Conservation (phyloP, 805 yeast species). For the Lachancea sp. region DNA sequence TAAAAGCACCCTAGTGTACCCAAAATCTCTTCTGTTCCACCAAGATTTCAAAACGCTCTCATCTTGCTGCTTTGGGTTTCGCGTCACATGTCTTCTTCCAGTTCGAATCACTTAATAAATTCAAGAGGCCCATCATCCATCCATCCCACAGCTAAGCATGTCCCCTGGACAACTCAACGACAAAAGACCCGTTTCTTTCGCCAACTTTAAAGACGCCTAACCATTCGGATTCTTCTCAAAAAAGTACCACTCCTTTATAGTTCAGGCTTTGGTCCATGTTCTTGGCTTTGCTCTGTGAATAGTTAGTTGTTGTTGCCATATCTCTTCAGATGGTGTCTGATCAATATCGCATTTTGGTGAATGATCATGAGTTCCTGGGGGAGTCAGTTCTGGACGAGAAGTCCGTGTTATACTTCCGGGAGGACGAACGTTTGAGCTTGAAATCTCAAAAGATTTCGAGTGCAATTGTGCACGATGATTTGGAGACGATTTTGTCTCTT, state of each 20-base stretch:
- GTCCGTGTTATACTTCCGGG: constrained; percentile 5
- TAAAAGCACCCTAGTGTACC: no score
- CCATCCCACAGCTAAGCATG: no score
- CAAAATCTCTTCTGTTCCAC: neutral
- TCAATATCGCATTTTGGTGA: constrained; percentile 1
- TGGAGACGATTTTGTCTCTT: constrained; percentile 12
- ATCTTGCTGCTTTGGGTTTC: no score
- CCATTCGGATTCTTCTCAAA: neutral
- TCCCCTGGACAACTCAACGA: no score
- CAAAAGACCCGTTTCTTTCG: no score
- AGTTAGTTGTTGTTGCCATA: neutral
- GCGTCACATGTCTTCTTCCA: no score
- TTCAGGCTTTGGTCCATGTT: neutral
- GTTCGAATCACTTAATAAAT: no score
- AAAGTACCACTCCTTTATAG: neutral
- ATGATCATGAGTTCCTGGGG: constrained; percentile 7
- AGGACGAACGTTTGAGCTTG: constrained; percentile 4
- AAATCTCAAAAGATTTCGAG: constrained; percentile 1
- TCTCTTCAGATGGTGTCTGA: constrained; percentile 2
- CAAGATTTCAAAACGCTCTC: no score
- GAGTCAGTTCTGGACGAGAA: constrained; percentile 8
- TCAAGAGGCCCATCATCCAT: no score
- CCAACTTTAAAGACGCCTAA: neutral
- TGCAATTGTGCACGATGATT: constrained; percentile 14
- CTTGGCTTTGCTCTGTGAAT: neutral